A percentile compares a stretch with the other conserved stretches of the same genome.
Conservation (phyloP, 2,329 filamentous ascomycete genomes). For the Diaporthe sp. region DNA sequence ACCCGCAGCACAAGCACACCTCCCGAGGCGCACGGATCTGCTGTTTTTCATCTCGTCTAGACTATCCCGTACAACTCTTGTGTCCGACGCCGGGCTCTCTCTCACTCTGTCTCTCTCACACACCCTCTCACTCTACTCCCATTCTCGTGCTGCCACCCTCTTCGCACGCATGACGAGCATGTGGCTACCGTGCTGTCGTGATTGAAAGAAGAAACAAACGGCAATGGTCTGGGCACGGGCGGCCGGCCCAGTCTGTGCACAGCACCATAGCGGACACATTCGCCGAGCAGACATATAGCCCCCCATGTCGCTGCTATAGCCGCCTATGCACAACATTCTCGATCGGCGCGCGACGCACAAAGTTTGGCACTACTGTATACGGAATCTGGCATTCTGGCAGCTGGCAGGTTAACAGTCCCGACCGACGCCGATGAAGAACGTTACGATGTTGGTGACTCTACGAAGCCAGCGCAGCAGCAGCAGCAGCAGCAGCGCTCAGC, state of each 20-base stretch:
- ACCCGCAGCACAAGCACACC: slow-evolving; percentile 32
- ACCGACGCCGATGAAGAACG: neutral
- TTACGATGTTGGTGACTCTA: neutral
- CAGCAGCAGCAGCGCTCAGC: neutral
- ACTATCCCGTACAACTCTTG: slow-evolving; percentile 27
- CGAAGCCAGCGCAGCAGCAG: neutral
- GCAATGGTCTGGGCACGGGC: slow-evolving; percentile 1
- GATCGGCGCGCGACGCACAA: slow-evolving; percentile 8
- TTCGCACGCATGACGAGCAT: neutral
- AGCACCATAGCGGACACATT: neutral
- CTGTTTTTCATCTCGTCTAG: slow-evolving; percentile 31
- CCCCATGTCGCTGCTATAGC: slow-evolving; percentile 25
- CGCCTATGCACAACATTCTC: slow-evolving; percentile 31
- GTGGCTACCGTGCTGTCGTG: neutral
- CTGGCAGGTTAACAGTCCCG: neutral
- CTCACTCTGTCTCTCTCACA: neutral
- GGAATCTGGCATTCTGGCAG: slow-evolving; percentile 19
- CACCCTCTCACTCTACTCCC: neutral
- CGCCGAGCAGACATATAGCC: slow-evolving; percentile 12
- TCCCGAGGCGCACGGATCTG: slow-evolving; percentile 33
- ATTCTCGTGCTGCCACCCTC: neutral
- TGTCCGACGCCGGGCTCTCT: neutral
- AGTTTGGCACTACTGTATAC: slow-evolving; percentile 7
- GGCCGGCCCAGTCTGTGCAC: slow-evolving; percentile 22
- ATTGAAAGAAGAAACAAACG: neutral